These are phyloP conservation scores for Coemansia furcata DNA, from an alignment of 192 early-diverging fungal species.

Conservation along the genomic window DNA sequence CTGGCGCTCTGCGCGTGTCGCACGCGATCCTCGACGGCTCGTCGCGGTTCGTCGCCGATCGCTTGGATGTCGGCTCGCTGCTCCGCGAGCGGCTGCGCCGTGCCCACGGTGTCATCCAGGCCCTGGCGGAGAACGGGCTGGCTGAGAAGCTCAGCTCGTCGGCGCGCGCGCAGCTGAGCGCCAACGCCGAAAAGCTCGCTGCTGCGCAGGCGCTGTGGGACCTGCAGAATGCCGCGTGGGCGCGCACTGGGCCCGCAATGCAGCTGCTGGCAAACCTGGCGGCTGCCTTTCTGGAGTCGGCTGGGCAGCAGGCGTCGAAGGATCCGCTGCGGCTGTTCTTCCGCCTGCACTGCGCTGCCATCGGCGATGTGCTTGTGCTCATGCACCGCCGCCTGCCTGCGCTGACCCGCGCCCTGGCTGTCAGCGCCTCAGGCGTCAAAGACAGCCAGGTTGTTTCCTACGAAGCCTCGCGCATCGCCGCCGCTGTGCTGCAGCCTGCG, in stretches of 20 bases:
- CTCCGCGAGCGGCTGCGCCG: conserved; percentile 37
- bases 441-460: conserved; percentile 30
- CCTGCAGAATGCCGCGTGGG: conserved; percentile 37
- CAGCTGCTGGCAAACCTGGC: conserved; percentile 36
- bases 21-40: conserved; percentile 36
- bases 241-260: conserved; percentile 13
- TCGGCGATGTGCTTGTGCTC: conserved; percentile 31
- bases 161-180: conserved; percentile 24
- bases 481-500: conserved; percentile 25
- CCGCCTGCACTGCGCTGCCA: conserved; percentile 18
- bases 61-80: conserved; percentile 39
- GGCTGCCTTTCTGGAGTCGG: conserved; percentile 27
- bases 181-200: conserved; percentile 39
- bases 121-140: conserved; percentile 23
- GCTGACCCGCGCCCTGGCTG: conserved; percentile 23
- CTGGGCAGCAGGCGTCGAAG: conserved; percentile 3
- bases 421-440: conserved; percentile 17
- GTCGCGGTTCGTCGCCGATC: conserved; percentile 37
- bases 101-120: conserved; percentile 30
- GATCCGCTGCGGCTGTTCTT: conserved; percentile 44
- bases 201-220: conserved; percentile 43
- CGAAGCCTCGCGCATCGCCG: conserved; percentile 34
- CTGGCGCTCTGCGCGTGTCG: conserved; percentile 33
- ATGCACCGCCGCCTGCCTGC: conserved; percentile 30
- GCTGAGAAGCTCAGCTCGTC: conserved; percentile 7